Percentiles rank a stretch among this genome's conserved stretches.
These are phyloP conservation scores for Microdochium trichocladiopsis DNA, from an alignment of 2,329 filamentous ascomycete genomes.

Conservation along the genomic window DNA sequence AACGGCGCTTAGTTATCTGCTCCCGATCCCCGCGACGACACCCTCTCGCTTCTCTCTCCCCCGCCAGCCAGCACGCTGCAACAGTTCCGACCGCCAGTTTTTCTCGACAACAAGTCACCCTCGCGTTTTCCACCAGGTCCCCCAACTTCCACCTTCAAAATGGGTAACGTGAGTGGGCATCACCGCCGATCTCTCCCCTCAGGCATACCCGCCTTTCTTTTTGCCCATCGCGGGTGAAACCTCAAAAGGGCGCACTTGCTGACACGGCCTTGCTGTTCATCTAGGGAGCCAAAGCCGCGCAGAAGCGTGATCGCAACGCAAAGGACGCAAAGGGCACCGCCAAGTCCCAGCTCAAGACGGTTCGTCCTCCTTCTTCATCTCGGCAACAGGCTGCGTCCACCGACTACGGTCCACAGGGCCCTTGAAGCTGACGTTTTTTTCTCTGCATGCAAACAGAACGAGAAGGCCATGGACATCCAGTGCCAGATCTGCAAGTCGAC, in stretches of 20 bases:
- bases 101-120: not conserved
- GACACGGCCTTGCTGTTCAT: constrained; percentile 6
- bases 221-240: not conserved
- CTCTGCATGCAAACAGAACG: constrained; percentile 48
- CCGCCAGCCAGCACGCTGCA: not conserved
- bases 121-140: not conserved
- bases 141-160: constrained; percentile 3
- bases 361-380: constrained; percentile 29
- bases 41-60: not conserved
- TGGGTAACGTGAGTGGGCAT: constrained; percentile 13
- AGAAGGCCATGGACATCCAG: constrained; percentile 67
- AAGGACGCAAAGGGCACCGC: constrained; percentile 51
- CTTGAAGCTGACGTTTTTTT: not conserved
- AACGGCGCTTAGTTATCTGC: not conserved
- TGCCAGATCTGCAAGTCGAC: constrained; percentile 72
- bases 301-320: constrained; percentile 66
- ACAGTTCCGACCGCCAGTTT: not conserved
- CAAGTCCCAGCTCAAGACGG: constrained; percentile 63
- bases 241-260: not conserved
- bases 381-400: not conserved
- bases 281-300: constrained; percentile 58
- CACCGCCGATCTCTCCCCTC: constrained; percentile 1
- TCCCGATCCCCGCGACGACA: not conserved
- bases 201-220: not conserved
- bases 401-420: constrained; percentile 1